phyloP scores from a whole-genome alignment of 2,329 filamentous ascomycete genomes.

The Fusarium chlamydosporum region DNA sequence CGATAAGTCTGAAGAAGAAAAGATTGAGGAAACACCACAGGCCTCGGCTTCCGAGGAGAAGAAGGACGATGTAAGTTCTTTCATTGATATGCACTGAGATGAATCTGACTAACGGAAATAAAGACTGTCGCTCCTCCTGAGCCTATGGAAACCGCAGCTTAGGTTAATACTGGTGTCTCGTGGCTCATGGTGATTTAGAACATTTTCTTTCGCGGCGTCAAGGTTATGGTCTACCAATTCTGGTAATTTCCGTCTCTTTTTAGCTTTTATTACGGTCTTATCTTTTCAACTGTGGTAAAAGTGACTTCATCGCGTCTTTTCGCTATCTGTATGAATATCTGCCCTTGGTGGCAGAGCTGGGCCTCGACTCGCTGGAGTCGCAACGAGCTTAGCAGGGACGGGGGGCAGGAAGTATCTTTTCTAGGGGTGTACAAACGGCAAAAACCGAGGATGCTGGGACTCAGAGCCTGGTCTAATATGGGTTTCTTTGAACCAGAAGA shows the following conservation, averaged over 20 bases:
- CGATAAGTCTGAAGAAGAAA: conserved; percentile 35
- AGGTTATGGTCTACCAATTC: conserved; percentile 48
- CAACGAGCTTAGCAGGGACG: conserved; percentile 32
- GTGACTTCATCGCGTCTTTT: conserved; percentile 45
- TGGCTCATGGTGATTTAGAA: conserved; percentile 45
- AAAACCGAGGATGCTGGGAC: conserved; percentile 30
- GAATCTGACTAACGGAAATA: conserved; percentile 23
- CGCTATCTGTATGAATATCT: conserved; percentile 51
- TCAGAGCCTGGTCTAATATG: conserved; percentile 13
- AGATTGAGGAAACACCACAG: conserved; percentile 32
- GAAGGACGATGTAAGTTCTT: conserved; percentile 56
- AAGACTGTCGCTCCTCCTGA: conserved; percentile 53
- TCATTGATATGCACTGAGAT: not conserved
- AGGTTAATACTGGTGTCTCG: conserved; percentile 33
- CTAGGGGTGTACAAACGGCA: conserved; percentile 46
- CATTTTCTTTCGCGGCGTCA: conserved; percentile 49
- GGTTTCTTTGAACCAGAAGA: conserved; percentile 24
- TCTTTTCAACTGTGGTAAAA: conserved; percentile 44
- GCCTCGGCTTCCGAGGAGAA: conserved; percentile 42
- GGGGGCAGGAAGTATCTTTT: conserved; percentile 36
- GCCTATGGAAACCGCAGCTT: conserved; percentile 58
- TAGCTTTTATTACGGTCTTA: conserved; percentile 33
- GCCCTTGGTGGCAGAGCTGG: conserved; percentile 39
- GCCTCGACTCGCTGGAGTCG: conserved; percentile 32
- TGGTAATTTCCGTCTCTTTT: conserved; percentile 44